These are phyloP conservation scores for Grosmannia clavigera DNA, from an alignment of 2,329 filamentous ascomycete genomes.

Conservation along the genomic window DNA sequence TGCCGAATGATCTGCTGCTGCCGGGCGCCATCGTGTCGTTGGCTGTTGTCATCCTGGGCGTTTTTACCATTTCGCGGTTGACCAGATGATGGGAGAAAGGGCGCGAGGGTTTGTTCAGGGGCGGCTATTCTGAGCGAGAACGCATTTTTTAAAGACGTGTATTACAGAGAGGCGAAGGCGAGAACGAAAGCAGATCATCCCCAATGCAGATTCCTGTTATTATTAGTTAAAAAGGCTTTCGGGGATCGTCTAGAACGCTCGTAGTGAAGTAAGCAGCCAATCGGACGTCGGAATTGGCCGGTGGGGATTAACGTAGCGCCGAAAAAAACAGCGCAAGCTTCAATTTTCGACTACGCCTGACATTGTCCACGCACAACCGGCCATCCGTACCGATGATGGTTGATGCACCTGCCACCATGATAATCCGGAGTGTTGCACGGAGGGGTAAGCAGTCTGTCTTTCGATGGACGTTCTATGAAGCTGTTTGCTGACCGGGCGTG, in stretches of 20 bases:
- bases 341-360: not conserved
- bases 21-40: conserved; percentile 93
- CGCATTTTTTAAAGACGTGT: not conserved
- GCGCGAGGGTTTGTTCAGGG: not conserved
- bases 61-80: conserved; percentile 75
- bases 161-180: not conserved
- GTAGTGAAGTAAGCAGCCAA: not conserved
- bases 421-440: conserved; percentile 42
- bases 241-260: too few species aligned
- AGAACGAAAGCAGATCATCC: not conserved
- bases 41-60: conserved; percentile 83
- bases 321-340: not conserved
- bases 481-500: not conserved
- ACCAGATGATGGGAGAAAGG: conserved; percentile 28
- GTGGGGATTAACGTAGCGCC: not conserved
- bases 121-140: not conserved
- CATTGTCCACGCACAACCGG: not conserved
- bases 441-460: conserved; percentile 29
- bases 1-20: conserved; percentile 86
- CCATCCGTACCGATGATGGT: not conserved
- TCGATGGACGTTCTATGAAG: not conserved
- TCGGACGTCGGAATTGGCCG: not conserved
- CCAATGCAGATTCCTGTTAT: not conserved
- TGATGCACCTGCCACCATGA: conserved; percentile 30
- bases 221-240: too few species aligned